Evolutionary conservation across 169 alveolate species (phyloP), one percentile per base, ranked within the genome.

Genomic region (Cryptosporidium andersoni): DNA sequence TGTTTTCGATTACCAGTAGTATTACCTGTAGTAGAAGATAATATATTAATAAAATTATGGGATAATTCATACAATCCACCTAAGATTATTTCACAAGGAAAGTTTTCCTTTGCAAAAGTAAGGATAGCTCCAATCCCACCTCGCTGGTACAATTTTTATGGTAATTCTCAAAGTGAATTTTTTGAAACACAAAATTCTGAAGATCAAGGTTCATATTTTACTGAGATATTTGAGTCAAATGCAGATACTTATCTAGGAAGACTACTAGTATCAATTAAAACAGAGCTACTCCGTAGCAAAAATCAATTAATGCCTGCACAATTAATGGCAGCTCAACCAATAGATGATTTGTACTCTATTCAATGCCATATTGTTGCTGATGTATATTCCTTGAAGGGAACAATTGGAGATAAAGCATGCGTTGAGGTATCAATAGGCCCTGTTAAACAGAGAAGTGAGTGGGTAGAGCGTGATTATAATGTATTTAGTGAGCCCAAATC

Each of bases 91-190:
- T 80, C 93, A 0, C 89, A 90, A 89, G 88, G 94, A n/a, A 92
- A 81, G 14, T 85, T 90, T 55, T 93, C 95, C 14, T 82, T 91
- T 65, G 91, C 92, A 16, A 88, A 89, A 58, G 89, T 93, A 45
- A 80, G 95, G 49, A 82, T 92, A 48, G 63, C 89, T 25, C 80
- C 91, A 8, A 90, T 90, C 52, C 88, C 88, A 25, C 92, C 93
- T 7, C 90, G 95, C 43, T 95, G 97, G 97, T 92, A 91, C 81
- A 95, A 95, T 91, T 93, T 95, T 74, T 95, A 95, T 89, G 96
- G 94, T 39, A 88, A 89, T 58, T 91, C 91, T 36, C 88, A 82
- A 8, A 95, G 91, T 43, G 49, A 82, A 36, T 85, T 88, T 11
- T 68, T 85, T 62, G 89, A 66, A 64, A 49, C 91, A 51, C 43